Base-by-base conservation (phyloP, 2,329 filamentous ascomycete genomes). In the Fusarium metavorans region DNA sequence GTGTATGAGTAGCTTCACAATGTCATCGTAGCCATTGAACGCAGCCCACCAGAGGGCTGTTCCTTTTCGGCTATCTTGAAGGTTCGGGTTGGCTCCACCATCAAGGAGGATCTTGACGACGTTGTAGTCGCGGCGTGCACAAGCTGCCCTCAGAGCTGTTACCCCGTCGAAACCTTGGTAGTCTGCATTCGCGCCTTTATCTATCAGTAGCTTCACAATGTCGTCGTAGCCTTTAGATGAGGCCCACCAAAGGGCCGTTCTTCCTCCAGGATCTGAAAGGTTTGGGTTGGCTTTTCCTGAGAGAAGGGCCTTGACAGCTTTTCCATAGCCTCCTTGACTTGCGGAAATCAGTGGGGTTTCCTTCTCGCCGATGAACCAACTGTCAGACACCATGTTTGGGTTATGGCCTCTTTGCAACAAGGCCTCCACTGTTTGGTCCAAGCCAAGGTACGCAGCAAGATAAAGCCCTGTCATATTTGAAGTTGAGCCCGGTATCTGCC, bases 401-500 rank as follows among this genome's bases (percentile, higher is more conserved):
- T 50, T 5, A 30, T 50, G 45, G 3, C 25, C 45, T 18, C 25
- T 25, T 50, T 30, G 14, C 8, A 50, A 25, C 2, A 50, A 6
- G 3, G 45, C 23, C 5, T n/a, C 45, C 1, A 50, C 45, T 27
- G 45, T 30, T 50, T 50, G 14, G 5, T 30, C 45, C 2, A 57
- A 7, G 14, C 77, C 77, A 76, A 80, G 77, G 16, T 73, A 75
- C 62, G 74, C 77, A 20, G 74, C 74, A 20, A 80, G 30, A 32
- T 81, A 75, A 25, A 80, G 56, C 18, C 73, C 75, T 37, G 66
- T 73, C 32, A 78, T 69, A 41, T 62, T 6, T n/a, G 45, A 14
- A 50, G 8, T 16, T 16, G 43, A 43, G n/a, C 57, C 69, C 50
- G 65, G 65, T 20, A 71, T 14, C 3, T 10, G 64, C 58, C 14